These are phyloP conservation scores for Neurospora cerealis DNA, from an alignment of 495 filamentous ascomycete species.

Conservation along the genomic window DNA sequence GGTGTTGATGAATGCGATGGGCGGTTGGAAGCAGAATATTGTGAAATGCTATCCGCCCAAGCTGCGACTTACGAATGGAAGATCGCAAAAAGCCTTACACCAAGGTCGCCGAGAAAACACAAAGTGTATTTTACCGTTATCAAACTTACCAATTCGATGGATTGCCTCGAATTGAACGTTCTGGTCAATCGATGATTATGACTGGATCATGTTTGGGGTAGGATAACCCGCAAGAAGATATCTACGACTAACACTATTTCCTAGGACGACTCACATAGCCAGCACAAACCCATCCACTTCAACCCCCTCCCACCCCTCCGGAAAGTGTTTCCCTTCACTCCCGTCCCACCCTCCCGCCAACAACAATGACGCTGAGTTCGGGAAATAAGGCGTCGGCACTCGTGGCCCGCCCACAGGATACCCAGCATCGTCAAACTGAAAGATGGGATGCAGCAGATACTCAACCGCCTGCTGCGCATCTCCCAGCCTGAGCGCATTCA, in stretches of 20 bases:
- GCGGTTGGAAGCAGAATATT: constrained; percentile 56
- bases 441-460: constrained; percentile 38
- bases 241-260: not conserved
- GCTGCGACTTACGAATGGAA: not conserved
- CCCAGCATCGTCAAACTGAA: constrained; percentile 42
- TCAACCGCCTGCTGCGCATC: constrained; percentile 35
- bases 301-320: constrained; percentile 31
- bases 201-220: not conserved
- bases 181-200: not conserved
- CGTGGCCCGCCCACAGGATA: constrained; percentile 40
- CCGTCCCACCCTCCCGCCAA: constrained; percentile 44
- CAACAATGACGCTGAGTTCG: constrained; percentile 36
- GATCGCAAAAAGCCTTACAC: not conserved
- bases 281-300: constrained; percentile 36
- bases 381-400: constrained; percentile 49
- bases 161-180: not conserved
- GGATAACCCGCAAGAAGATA: not conserved
- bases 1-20: no score
- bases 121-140: not conserved
- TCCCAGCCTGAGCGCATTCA: constrained; percentile 40
- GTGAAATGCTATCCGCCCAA: constrained; percentile 52
- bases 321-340: constrained; percentile 31
- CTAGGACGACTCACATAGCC: constrained; percentile 9
- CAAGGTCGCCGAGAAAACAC: not conserved
- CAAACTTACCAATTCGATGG: not conserved